Evolutionary conservation across 805 yeast species (phyloP).

Genomic region (Candida easanensis): DNA sequence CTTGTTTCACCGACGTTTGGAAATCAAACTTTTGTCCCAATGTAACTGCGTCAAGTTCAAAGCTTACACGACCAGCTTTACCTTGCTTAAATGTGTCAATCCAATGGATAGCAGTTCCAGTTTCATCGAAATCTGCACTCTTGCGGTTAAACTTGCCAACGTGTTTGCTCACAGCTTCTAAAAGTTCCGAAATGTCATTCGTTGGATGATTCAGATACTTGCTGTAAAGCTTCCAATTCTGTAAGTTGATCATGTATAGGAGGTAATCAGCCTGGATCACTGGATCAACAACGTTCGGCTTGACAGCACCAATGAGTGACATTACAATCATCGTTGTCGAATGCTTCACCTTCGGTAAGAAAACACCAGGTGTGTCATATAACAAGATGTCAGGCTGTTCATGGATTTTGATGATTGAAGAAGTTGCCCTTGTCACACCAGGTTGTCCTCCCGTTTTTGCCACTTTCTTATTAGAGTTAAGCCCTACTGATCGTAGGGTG

Average conservation of each 20-base stretch:
- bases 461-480: constrained; percentile 50
- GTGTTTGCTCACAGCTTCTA: constrained; percentile 46
- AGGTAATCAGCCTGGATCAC: constrained; percentile 83
- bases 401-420: constrained; percentile 67
- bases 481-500: constrained; percentile 47
- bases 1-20: constrained; percentile 9
- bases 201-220: constrained; percentile 61
- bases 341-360: constrained; percentile 68
- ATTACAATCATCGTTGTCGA: constrained; percentile 71
- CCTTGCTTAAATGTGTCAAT: constrained; percentile 61
- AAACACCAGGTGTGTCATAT: constrained; percentile 92
- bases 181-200: constrained; percentile 59
- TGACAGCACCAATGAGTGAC: constrained; percentile 73
- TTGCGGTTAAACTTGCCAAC: constrained; percentile 28
- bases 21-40: constrained; percentile 18
- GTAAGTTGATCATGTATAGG: constrained; percentile 67
- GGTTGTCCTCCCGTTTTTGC: constrained; percentile 86
- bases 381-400: constrained; percentile 62
- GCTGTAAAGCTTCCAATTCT: constrained; percentile 32
- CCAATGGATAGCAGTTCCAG: constrained; percentile 64
- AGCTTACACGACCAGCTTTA: constrained; percentile 28
- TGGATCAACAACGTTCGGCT: constrained; percentile 70
- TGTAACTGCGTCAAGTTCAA: constrained; percentile 23
- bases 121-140: constrained; percentile 44
- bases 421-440: constrained; percentile 81